Base-by-base conservation (phyloP, 1,284 basidiomycete genomes). In the Cryptococcus depauperatus region DNA sequence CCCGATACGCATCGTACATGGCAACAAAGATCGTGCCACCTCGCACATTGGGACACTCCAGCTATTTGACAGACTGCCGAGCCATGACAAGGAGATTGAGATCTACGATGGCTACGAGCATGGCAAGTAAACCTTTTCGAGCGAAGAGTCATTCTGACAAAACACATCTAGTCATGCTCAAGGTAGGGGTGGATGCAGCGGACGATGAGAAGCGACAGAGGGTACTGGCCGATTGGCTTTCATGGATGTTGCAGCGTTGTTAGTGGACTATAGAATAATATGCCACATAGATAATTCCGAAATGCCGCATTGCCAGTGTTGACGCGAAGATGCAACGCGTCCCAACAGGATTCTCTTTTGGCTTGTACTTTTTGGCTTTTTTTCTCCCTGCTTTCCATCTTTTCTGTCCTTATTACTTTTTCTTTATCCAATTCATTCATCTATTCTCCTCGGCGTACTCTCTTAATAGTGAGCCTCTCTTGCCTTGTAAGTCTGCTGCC, bases 21-120 rank as follows among this genome's bases (percentile, higher is more conserved):
- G 75, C 2, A 59, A 61, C 10, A 53, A 67, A 18, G 75, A 77
- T 58, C 61, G 75, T 29, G 73, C 70, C 1, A 76, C 74, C 7
- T 67, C 66, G 9, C 68, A 70, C 39, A 52, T 61, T 4, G 73
- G 68, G 8, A 74, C 73, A 3, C 55, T 68, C 27, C 52, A 56
- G 18, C 69, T 76, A 45, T 73, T 70, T 46, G 61, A 69, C 5
- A 57, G 68, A 19, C 55, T 74, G n/a, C 58, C 62, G 3, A 52
- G 61, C 34, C 50, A 59, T 35, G 68, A 74, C 47, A 75, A 75
- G 56, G 59, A 63, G 49, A 54, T 74, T 38, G 59, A 70, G 52
- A 67, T 76, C 19, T 76, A 73, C 58, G 66, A 69, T 7, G 75
- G 74, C 0, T 75, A 75, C 43, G 75, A 77, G 55, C 75, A 77